These are phyloP conservation scores for Xerocomus spinulosus DNA, from an alignment of 768 basidiomycete species.

Conservation along the genomic window DNA sequence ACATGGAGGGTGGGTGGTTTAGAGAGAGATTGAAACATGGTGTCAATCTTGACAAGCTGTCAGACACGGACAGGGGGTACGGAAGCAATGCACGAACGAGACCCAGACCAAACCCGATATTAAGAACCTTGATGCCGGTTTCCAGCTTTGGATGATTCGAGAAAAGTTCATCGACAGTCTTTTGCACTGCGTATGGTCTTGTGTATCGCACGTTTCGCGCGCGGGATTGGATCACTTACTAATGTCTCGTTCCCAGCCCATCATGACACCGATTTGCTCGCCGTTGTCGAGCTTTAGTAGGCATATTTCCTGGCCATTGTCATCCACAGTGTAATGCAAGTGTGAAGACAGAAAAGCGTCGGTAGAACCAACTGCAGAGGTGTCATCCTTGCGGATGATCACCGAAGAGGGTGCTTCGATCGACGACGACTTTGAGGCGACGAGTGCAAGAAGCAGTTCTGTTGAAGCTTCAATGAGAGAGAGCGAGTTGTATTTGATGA, in stretches of 20 bases:
- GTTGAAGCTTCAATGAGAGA: slow-evolving; percentile 9
- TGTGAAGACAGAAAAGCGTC: slow-evolving; percentile 67
- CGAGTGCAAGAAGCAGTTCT: slow-evolving; percentile 70
- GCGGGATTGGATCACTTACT: slow-evolving; percentile 40
- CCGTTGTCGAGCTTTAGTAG: slow-evolving; percentile 54
- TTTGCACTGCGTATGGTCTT: slow-evolving; percentile 51
- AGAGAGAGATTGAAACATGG: slow-evolving; percentile 64
- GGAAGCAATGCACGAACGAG: too few relatives aligned
- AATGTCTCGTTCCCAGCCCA: slow-evolving; percentile 93
- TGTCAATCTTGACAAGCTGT: slow-evolving; percentile 61
- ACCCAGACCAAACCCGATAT: slow-evolving; percentile 92
- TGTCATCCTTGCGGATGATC: slow-evolving; percentile 47
- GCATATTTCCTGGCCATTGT: slow-evolving; percentile 79
- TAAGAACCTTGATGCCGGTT: slow-evolving; percentile 63
- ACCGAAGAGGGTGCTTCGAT: slow-evolving; percentile 30
- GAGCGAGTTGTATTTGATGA: slow-evolving; percentile 7
- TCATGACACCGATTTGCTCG: slow-evolving; percentile 96
- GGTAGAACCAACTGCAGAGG: slow-evolving; percentile 56
- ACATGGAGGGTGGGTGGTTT: slow-evolving; percentile 66
- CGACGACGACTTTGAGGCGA: slow-evolving; percentile 43
- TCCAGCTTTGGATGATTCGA: slow-evolving; percentile 42
- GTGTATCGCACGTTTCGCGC: slow-evolving; percentile 7
- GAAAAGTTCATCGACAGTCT: slow-evolving; percentile 69
- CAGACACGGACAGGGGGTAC: slow-evolving; percentile 1
- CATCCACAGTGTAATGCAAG: slow-evolving; percentile 65